Base-by-base conservation (phyloP, 2,329 filamentous ascomycete genomes). In the Conoideocrella luteorostrata region DNA sequence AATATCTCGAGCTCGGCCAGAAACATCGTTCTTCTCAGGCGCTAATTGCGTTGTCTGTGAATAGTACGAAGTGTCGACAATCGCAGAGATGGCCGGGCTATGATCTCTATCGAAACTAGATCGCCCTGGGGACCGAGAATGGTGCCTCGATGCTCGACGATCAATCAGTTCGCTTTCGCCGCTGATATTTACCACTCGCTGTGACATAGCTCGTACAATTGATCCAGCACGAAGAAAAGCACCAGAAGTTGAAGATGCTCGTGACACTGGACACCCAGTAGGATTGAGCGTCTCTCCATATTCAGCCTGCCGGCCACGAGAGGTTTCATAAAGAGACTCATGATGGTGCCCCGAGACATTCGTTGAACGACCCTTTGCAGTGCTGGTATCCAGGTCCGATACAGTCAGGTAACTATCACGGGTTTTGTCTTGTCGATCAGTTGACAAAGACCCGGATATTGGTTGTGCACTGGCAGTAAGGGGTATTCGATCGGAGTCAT, bases 111-210 rank as follows among this genome's bases (percentile, higher is more conserved):
- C 52, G 38, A 50, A 64, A 13, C 59, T 55, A 7, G 65, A 75
- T 52, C 51, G 66, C 46, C 74, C 71, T 22, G 77, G 69, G 54
- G 68, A 82, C 53, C 61, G 78, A 62, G 67, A 84, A 61, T 69
- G 82, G 70, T 70, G 68, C 38, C 79, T 74, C 33, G 79, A 75
- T 20, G 82, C 74, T 41, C 78, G 81, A 49, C 85, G 81, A 60
- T 95, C 88, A 13, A 90, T 73, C 17, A 87, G 69, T 54, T 96
- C 88, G 4, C 84, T 84, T 57, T 97, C 93, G 59, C 95, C 95
- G 65, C 89, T 95, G 55, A 98, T 78, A 59, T 97, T 97, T 58
- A 98, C 93, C 44, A 98, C 90, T 70, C 93, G 88, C 68, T 96
- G 90, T 24, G 94, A 97, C 81, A 98, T 95, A 49, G 80, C 80